Percentiles rank a stretch among this genome's conserved stretches.
Conservation (phyloP, 331 rosid genomes). For the Saraca asoca region DNA sequence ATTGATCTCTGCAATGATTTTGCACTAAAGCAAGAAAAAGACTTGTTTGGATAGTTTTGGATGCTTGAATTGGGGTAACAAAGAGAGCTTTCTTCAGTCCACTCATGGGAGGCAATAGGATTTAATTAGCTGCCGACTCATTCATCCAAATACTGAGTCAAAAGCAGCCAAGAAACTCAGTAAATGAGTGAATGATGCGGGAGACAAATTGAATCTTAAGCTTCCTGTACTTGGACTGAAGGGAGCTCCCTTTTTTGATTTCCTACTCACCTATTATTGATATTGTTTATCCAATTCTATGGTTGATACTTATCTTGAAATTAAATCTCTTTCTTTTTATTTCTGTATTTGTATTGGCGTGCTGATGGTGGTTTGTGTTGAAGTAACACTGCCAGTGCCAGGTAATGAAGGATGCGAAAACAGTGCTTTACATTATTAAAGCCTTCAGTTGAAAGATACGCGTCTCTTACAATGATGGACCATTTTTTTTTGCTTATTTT, state of each 20-base stretch:
- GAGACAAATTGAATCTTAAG: conserved; percentile 86
- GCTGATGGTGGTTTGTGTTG: neutral
- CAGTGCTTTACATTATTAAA: neutral
- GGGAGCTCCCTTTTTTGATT: conserved; percentile 99
- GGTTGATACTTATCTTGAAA: neutral
- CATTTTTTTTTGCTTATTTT: too few relatives aligned
- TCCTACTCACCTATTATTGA: neutral
- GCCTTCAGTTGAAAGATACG: neutral
- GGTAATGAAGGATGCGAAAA: too few relatives aligned
- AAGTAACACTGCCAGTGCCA: too few relatives aligned
- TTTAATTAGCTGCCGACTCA: conserved; percentile 98
- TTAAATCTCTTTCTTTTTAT: too few relatives aligned
- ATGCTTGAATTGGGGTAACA: conserved; percentile 1
- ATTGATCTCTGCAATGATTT: conserved; percentile 12
- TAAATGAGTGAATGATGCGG: conserved; percentile 96
- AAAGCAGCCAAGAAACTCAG: conserved; percentile 33
- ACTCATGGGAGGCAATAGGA: conserved; percentile 59
- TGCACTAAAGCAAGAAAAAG: neutral
- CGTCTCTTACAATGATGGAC: neutral
- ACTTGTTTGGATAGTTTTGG: neutral
- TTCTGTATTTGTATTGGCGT: neutral
- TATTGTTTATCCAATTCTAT: neutral
- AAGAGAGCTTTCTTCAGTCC: conserved; percentile 99
- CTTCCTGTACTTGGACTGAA: conserved; percentile 97
- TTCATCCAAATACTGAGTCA: conserved; percentile 86